Conservation (phyloP, 495 filamentous ascomycete species). For the Podospora pseudocomata region DNA sequence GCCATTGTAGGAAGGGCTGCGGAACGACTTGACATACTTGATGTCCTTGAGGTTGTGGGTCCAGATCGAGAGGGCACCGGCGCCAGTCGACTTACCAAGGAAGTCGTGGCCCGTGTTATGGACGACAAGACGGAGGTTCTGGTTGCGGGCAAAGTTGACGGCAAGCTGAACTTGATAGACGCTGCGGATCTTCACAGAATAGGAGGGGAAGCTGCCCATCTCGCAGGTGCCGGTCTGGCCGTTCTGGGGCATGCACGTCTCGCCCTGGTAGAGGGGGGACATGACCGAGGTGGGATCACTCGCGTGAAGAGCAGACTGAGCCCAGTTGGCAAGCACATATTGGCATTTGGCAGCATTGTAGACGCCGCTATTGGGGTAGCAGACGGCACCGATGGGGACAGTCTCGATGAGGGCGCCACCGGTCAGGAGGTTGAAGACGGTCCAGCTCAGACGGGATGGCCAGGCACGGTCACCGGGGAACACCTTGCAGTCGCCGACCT, state of each 20-base stretch:
- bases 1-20: conserved; percentile 39
- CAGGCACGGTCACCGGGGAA: conserved; percentile 47
- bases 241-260: conserved; percentile 39
- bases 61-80: conserved; percentile 55
- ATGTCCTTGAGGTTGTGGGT: conserved; percentile 47
- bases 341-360: conserved; percentile 43
- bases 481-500: conserved; percentile 42
- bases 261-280: conserved; percentile 28
- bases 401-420: conserved; percentile 30
- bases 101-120: conserved; percentile 70
- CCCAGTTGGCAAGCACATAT: conserved; percentile 35
- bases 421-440: conserved; percentile 40
- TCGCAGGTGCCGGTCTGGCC: conserved; percentile 43
- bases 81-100: conserved; percentile 48
- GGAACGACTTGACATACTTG: conserved; percentile 20
- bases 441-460: conserved; percentile 44
- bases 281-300: conserved; percentile 20
- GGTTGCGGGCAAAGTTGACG: conserved; percentile 59
- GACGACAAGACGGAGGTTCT: conserved; percentile 55
- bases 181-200: conserved; percentile 54
- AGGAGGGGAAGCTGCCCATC: conserved; percentile 55
- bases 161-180: conserved; percentile 54
- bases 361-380: conserved; percentile 45
- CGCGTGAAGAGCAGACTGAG: conserved; percentile 15
- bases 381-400: conserved; percentile 35